Conservation (phyloP, 1,139 yeast species). For the Pichia sp. region DNA sequence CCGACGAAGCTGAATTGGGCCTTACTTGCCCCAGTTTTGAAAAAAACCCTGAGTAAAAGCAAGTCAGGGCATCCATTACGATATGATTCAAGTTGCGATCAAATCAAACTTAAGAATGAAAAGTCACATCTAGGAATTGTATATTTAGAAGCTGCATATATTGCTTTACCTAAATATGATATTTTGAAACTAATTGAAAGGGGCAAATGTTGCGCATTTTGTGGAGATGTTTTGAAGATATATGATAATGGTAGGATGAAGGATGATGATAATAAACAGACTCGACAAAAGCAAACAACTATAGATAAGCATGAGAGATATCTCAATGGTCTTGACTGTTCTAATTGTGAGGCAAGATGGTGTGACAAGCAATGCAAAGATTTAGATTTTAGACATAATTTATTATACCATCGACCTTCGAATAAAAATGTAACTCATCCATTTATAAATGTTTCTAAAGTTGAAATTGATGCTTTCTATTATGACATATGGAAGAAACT, state of each 20-base stretch:
- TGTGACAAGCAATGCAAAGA: constrained; percentile 62
- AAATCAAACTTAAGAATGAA: constrained; percentile 10
- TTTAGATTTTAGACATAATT: constrained; percentile 44
- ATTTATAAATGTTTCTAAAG: constrained; percentile 10
- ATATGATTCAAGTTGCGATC: constrained; percentile 7
- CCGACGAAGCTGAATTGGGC: background rate
- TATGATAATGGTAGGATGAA: constrained; percentile 26
- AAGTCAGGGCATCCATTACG: constrained; percentile 9
- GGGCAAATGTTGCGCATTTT: constrained; percentile 74
- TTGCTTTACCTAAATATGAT: constrained; percentile 68
- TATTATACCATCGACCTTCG: constrained; percentile 48
- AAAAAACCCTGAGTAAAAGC: constrained; percentile 10
- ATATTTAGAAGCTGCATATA: constrained; percentile 42
- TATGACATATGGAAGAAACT: constrained; percentile 22
- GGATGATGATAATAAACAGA: constrained; percentile 27
- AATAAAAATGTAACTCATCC: constrained; percentile 25
- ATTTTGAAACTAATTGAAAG: constrained; percentile 52
- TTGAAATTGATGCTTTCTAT: constrained; percentile 15
- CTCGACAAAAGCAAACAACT: constrained; percentile 15
- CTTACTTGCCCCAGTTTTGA: constrained; percentile 3
- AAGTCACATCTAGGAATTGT: constrained; percentile 25
- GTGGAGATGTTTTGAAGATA: constrained; percentile 58
- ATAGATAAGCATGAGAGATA: constrained; percentile 23
- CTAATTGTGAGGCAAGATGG: constrained; percentile 65
- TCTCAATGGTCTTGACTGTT: constrained; percentile 55